Percentiles rank a stretch among this genome's conserved stretches.
Conservation (phyloP, 768 basidiomycete species). For the Glaciozyma antarctica region DNA sequence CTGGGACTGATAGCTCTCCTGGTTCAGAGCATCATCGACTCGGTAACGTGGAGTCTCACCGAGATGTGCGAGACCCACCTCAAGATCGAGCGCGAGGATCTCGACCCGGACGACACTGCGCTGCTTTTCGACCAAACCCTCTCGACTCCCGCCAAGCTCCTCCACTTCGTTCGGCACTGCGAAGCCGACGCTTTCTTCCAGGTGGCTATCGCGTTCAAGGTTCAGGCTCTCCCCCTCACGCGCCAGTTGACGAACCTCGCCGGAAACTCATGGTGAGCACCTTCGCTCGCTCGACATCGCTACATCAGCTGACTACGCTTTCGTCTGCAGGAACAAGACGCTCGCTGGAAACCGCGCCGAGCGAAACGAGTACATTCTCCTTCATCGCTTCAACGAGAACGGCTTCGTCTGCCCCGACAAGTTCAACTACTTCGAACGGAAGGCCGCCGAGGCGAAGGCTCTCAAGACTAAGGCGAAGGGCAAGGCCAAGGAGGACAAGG, state of each 20-base stretch:
- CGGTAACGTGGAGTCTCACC: conserved; percentile 94
- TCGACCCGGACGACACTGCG: conserved; percentile 90
- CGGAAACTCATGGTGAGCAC: conserved; percentile 82
- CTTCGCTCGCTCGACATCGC: not conserved
- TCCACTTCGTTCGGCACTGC: conserved; percentile 85
- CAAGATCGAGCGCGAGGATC: conserved; percentile 76
- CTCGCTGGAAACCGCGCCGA: conserved; percentile 95
- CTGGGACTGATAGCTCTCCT: not conserved
- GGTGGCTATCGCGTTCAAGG: conserved; percentile 90
- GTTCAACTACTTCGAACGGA: conserved; percentile 59
- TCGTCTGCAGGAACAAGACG: conserved; percentile 72
- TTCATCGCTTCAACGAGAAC: conserved; percentile 92
- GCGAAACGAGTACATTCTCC: conserved; percentile 95
- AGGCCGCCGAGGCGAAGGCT: conserved; percentile 45
- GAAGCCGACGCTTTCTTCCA: conserved; percentile 93
- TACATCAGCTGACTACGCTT: not conserved
- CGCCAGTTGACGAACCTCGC: conserved; percentile 89
- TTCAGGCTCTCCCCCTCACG: conserved; percentile 85
- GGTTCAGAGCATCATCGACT: conserved; percentile 80
- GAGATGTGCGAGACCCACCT: conserved; percentile 94
- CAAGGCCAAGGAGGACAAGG: conserved; percentile 48
- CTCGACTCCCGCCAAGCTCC: conserved; percentile 60
- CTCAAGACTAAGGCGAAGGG: conserved; percentile 52
- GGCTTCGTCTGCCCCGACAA: conserved; percentile 98
- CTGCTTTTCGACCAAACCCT: conserved; percentile 78